Percentiles rank a stretch among this genome's conserved stretches.
phyloP scores from a whole-genome alignment of 2,329 filamentous ascomycete genomes.

The Penicillium sp. region DNA sequence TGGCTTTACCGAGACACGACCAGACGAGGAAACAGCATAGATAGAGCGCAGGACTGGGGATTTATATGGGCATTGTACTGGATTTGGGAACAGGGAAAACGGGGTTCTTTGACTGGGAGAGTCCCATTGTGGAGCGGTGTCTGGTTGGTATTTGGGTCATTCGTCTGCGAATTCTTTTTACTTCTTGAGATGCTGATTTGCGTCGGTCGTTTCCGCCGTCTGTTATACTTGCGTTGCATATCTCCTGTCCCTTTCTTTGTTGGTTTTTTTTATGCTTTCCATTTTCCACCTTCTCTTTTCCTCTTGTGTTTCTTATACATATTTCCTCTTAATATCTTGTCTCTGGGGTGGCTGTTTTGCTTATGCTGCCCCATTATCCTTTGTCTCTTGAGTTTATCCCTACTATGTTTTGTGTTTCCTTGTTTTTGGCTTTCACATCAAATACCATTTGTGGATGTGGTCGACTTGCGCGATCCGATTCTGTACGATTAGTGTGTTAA shows the following conservation, averaged over 20 bases:
- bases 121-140: slow-evolving; percentile 21
- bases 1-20: slow-evolving; percentile 30
- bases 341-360: slow-evolving; percentile 16
- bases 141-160: slow-evolving; percentile 22
- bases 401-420: neutral
- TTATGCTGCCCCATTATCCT: slow-evolving; percentile 7
- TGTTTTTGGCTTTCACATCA: slow-evolving; percentile 5
- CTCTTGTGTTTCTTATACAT: slow-evolving; percentile 14
- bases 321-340: slow-evolving; percentile 7
- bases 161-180: slow-evolving; percentile 10
- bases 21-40: slow-evolving; percentile 30
- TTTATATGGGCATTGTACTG: slow-evolving; percentile 23
- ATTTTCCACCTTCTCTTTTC: slow-evolving; percentile 14
- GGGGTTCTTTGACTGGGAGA: slow-evolving; percentile 19
- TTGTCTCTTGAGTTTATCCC: slow-evolving; percentile 8
- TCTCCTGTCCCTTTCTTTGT: slow-evolving; percentile 14
- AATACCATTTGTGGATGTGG: slow-evolving; percentile 17
- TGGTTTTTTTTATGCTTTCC: neutral
- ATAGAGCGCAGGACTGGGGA: slow-evolving; percentile 22
- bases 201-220: slow-evolving; percentile 4
- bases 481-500: slow-evolving; percentile 17
- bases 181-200: slow-evolving; percentile 12
- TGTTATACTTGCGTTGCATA: slow-evolving; percentile 20
- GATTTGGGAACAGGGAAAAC: slow-evolving; percentile 20
- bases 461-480: slow-evolving; percentile 4